Evolutionary conservation across 441 rosid species (phyloP).

Genomic region (Populus tomentosa): DNA sequence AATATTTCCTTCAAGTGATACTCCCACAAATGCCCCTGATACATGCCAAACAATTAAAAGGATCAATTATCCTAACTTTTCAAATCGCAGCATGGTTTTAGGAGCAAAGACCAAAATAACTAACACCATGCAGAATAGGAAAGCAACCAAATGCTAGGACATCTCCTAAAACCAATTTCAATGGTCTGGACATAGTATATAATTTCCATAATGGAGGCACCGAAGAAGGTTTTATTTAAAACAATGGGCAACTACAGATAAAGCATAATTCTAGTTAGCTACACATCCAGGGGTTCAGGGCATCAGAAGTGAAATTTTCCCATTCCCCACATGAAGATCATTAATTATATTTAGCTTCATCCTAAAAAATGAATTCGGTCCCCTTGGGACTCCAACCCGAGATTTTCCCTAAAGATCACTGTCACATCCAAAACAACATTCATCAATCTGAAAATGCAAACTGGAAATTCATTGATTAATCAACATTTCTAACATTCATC

Average conservation of each 20-base stretch:
- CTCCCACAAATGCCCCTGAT: constrained; percentile 92
- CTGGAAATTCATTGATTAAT: background rate
- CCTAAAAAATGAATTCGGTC: background rate
- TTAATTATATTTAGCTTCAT: background rate
- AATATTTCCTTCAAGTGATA: constrained; percentile 84
- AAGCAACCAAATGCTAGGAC: background rate
- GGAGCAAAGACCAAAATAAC: background rate
- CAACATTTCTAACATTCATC: background rate
- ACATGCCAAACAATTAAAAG: constrained; percentile 10
- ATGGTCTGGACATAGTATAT: background rate
- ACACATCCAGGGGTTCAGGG: background rate
- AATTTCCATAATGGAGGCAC: background rate
- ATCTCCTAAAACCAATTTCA: background rate
- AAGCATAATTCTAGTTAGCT: background rate
- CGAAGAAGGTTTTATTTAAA: background rate
- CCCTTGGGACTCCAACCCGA: background rate
- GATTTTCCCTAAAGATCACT: background rate
- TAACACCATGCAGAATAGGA: background rate
- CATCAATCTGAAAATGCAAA: background rate
- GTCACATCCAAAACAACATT: background rate
- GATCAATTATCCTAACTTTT: background rate
- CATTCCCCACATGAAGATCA: background rate
- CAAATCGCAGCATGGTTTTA: background rate
- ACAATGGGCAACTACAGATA: background rate
- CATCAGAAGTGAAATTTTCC: background rate